Evolutionary conservation across 352 stramenopile genomes (phyloP).

Genomic region (Blastocystis sp.): DNA sequence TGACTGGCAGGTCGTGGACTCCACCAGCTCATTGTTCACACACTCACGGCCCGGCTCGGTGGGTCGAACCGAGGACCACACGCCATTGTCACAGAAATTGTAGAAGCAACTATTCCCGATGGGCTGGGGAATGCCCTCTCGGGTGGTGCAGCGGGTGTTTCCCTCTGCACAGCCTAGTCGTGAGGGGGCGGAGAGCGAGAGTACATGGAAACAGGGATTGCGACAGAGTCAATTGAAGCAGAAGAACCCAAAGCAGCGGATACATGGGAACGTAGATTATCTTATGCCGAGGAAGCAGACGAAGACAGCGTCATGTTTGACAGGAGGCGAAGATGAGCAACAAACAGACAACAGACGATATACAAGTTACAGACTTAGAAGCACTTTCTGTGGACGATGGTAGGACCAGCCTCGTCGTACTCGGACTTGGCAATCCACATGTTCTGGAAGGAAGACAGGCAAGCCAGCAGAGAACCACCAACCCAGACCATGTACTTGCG

Average conservation of each 20-base stretch:
- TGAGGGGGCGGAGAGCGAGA: no score
- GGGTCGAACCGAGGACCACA: constrained; percentile 3
- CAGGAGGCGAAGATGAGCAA: background rate
- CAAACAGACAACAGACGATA: background rate
- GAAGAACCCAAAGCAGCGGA: no score
- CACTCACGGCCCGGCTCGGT: background rate
- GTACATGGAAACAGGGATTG: no score
- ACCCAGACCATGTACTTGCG: constrained; percentile 80
- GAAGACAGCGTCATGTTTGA: no score
- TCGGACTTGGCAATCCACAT: constrained; percentile 98
- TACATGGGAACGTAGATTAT: no score
- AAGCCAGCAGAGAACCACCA: constrained; percentile 91
- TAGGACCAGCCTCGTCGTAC: constrained; percentile 92
- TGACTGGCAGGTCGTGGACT: background rate
- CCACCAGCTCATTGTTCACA: background rate
- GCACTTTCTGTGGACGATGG: constrained; percentile 79
- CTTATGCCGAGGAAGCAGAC: no score
- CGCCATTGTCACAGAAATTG: constrained; percentile 32
- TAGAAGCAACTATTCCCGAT: constrained; percentile 29
- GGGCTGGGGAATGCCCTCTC: constrained; percentile 52
- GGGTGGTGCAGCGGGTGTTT: constrained; percentile 40
- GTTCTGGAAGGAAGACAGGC: constrained; percentile 93
- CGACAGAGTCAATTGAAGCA: no score
- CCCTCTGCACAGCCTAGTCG: constrained; percentile 46
- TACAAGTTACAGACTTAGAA: constrained; percentile 14